These are phyloP conservation scores for Claviceps lovelessii DNA, from an alignment of 2,329 filamentous ascomycete genomes.

Conservation along the genomic window DNA sequence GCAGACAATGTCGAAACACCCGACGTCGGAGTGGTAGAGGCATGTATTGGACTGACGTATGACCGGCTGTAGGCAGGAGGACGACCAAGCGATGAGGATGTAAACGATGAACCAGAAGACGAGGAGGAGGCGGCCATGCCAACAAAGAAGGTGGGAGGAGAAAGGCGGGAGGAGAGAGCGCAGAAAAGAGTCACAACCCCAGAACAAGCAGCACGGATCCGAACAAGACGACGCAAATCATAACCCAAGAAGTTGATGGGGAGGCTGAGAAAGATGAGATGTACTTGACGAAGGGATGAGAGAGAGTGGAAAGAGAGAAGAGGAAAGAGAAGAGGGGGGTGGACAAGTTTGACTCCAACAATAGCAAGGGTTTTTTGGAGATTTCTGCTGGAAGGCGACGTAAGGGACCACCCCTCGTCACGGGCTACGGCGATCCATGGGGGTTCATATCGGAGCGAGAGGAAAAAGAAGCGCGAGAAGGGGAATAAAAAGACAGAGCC, in stretches of 20 bases:
- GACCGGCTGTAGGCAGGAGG: conserved; percentile 27
- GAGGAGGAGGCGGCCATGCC: conserved; percentile 25
- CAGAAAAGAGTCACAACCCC: not conserved
- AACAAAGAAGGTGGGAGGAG: not conserved
- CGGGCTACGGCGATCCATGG: not conserved
- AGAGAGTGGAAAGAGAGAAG: too few species aligned
- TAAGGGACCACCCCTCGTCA: not conserved
- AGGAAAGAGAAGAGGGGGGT: not conserved
- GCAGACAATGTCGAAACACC: conserved; percentile 29
- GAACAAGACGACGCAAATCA: not conserved
- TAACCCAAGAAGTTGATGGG: not conserved
- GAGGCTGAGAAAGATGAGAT: not conserved
- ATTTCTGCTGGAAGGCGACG: not conserved
- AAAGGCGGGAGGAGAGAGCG: not conserved
- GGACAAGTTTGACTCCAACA: not conserved
- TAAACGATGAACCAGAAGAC: conserved; percentile 35
- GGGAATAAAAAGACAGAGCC: not conserved
- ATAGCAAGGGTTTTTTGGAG: not conserved
- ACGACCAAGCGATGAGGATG: conserved; percentile 29
- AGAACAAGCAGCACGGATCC: not conserved
- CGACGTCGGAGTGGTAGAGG: conserved; percentile 32
- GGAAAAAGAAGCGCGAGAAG: not conserved
- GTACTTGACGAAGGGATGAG: not conserved
- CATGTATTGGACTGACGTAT: conserved; percentile 29
- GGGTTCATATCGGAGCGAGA: not conserved